Evolutionary conservation across 306 rosid species (phyloP).

Genomic region (Malus asiatica): DNA sequence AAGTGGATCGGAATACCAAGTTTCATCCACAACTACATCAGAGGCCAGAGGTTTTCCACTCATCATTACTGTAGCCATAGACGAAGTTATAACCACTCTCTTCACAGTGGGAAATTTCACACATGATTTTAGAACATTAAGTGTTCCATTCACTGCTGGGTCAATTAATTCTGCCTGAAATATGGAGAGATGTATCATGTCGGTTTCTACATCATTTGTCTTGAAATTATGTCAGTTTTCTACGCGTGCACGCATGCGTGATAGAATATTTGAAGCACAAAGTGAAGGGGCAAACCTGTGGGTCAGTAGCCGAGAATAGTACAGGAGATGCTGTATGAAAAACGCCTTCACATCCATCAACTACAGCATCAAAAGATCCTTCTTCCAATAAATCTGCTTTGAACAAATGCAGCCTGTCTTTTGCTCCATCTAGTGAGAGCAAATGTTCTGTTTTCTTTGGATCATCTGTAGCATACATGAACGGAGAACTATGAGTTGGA

Average conservation of each 20-base stretch:
- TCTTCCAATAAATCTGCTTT: slow-evolving; percentile 45
- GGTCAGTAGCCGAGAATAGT: neutral
- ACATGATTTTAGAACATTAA: slow-evolving; percentile 17
- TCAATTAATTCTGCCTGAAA: slow-evolving; percentile 16
- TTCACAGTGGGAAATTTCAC: slow-evolving; percentile 2
- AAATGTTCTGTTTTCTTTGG: slow-evolving; percentile 7
- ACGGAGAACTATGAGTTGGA: neutral
- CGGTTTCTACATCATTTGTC: too few species aligned
- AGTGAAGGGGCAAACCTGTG: slow-evolving; percentile 10
- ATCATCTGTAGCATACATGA: neutral
- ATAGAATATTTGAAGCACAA: too few species aligned
- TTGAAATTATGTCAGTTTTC: too few species aligned
- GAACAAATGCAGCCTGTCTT: slow-evolving; percentile 39
- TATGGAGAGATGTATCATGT: too few species aligned
- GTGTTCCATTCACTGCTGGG: slow-evolving; percentile 27
- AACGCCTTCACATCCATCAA: slow-evolving; percentile 43
- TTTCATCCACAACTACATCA: too few species aligned
- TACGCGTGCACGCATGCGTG: too few species aligned
- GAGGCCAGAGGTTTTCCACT: too few species aligned
- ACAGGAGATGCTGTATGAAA: slow-evolving; percentile 36
- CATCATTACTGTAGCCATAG: too few species aligned
- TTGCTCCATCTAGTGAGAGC: slow-evolving; percentile 28
- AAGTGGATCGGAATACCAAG: too few species aligned
- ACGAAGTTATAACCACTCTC: neutral
- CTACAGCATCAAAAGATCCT: slow-evolving; percentile 41